Conservation (phyloP, 1,139 yeast species). For the Taphrina wiesneri region DNA sequence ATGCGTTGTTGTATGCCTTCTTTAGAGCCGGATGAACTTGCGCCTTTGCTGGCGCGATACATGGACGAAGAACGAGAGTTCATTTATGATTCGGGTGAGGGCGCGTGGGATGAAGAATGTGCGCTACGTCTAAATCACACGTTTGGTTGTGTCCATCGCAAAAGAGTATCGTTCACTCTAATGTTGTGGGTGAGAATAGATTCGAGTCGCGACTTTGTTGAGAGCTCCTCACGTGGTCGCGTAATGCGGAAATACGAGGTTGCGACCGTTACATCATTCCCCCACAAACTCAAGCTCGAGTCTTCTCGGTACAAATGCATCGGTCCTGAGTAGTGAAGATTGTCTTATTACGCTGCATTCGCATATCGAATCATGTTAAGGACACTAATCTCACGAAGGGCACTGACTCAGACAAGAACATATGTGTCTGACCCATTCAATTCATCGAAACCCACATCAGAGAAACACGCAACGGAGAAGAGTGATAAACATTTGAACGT, state of each 20-base stretch:
- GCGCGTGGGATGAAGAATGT: too few relatives aligned
- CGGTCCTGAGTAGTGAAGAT: too few relatives aligned
- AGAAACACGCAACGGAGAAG: constrained; percentile 26
- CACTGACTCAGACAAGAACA: background rate
- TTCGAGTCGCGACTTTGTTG: background rate
- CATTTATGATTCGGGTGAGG: too few relatives aligned
- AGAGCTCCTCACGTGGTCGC: background rate
- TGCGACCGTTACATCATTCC: constrained; percentile 1
- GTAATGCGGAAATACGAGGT: background rate
- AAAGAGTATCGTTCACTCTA: too few relatives aligned
- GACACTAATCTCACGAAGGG: background rate
- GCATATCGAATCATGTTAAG: background rate
- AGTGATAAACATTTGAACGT: constrained; percentile 7
- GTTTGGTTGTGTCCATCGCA: too few relatives aligned
- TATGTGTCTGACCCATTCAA: constrained; percentile 18
- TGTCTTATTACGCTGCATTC: too few relatives aligned
- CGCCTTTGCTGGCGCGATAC: constrained; percentile 13
- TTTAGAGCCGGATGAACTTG: constrained; percentile 1
- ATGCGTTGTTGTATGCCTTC: constrained; percentile 37
- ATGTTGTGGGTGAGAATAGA: background rate
- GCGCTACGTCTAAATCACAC: background rate
- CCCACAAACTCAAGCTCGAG: background rate
- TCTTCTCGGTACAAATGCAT: background rate
- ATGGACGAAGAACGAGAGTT: constrained; percentile 13
- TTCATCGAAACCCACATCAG: constrained; percentile 17